Evolutionary conservation across 2,329 filamentous ascomycete genomes (phyloP), one percentile per base, ranked within the genome.

Genomic region (Thielaviopsis euricoi): DNA sequence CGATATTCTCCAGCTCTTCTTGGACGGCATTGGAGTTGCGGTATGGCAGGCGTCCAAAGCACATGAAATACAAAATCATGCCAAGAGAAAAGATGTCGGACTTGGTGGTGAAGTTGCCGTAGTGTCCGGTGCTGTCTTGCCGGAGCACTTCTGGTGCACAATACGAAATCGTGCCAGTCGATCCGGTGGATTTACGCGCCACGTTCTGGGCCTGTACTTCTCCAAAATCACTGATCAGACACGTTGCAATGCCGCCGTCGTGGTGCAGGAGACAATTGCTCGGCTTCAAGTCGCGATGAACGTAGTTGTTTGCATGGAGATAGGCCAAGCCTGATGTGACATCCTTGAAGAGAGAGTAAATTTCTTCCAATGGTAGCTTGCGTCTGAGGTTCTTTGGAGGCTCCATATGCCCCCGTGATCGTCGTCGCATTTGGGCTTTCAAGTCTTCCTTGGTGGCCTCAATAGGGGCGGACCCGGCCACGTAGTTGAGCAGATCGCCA

Each of bases 51-150:
- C 85, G 79, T 1, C 86, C 88, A 67, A 98, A 98, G 68, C 93
- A 98, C 77, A 98, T 86, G 67, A 98, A 98, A 69, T 97, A 95
- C 3, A 98, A 77, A 58, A 97, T 97, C 91, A 98, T 96, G 53
- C 93, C 93, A 0, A 98, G 74, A 0, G 90, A 96, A 70, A 98
- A 98, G n/a, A 98, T 86, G 66, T 98, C 93, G 0, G 90, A 96
- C 67, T 97, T 98, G 25, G 88, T 90, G 0, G 89, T 95, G 66
- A 98, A 98, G 67, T 97, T 95, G 7, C 87, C 89, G 64, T 87
- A 91, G 0, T 78, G 78, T 0, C 91, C 91, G 26, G 75, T 76
- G 0, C 78, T 71, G 58, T 82, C 84, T 63, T 79, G 79, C 55
- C 79, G 82, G 29, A 98, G 74, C 0, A 98, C 94, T 69, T 98